These are phyloP conservation scores for Lachnellula willkommii DNA, from an alignment of 2,329 filamentous ascomycete species.

Conservation along the genomic window DNA sequence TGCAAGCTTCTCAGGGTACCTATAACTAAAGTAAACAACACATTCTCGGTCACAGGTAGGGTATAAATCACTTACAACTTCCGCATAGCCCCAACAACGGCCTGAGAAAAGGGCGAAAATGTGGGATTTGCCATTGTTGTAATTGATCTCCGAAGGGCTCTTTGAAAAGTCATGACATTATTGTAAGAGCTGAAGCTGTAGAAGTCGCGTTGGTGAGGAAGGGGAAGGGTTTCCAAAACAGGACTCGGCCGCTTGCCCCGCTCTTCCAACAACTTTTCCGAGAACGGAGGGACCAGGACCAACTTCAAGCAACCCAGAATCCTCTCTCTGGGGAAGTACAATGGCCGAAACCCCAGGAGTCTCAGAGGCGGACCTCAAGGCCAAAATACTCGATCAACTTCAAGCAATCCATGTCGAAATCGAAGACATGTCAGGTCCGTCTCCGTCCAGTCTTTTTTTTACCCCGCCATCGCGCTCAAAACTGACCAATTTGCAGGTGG, in stretches of 20 bases:
- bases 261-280: constrained; percentile 9
- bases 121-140: constrained; percentile 21
- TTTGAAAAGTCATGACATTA: constrained; percentile 19
- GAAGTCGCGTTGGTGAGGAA: neutral
- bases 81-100: constrained; percentile 73
- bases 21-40: constrained; percentile 33
- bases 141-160: constrained; percentile 5
- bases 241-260: constrained; percentile 10
- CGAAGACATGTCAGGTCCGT: constrained; percentile 82
- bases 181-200: neutral
- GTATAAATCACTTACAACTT: constrained; percentile 58
- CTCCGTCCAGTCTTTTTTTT: constrained; percentile 9
- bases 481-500: constrained; percentile 45
- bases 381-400: constrained; percentile 64
- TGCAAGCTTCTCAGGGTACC: constrained; percentile 83
- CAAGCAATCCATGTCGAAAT: constrained; percentile 77
- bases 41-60: constrained; percentile 4
- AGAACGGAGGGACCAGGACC: neutral
- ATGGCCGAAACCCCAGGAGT: constrained; percentile 58
- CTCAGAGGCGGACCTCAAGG: constrained; percentile 65
- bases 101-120: constrained; percentile 47
- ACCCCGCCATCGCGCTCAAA: neutral
- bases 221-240: neutral
- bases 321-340: constrained; percentile 6
- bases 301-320: neutral